Evolutionary conservation across 139 green algal species (phyloP).

Genomic region (Eudorina sp.): DNA sequence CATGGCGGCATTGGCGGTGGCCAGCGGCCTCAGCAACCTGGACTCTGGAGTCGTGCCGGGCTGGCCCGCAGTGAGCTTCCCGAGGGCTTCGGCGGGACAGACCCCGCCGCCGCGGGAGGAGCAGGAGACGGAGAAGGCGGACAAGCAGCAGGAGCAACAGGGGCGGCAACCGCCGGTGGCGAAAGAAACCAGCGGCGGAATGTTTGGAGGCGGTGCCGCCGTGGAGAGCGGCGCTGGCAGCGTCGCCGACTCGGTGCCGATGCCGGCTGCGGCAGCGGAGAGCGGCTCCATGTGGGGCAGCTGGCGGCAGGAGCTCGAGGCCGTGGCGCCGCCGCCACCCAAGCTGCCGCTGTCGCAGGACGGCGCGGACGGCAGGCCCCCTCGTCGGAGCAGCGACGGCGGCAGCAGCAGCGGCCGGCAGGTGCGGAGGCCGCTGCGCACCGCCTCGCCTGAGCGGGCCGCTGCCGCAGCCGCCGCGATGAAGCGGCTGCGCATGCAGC

Average conservation of each 20-base stretch:
- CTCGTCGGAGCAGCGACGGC: not conserved
- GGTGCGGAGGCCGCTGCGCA: not conserved
- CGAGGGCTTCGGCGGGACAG: slow-evolving; percentile 19
- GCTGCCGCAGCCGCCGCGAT: slow-evolving; percentile 15
- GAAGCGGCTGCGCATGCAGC: not conserved
- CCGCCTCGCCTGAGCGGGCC: not conserved
- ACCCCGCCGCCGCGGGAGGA: not conserved
- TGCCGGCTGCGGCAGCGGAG: not conserved
- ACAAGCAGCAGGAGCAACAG: not conserved
- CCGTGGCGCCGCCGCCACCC: not conserved
- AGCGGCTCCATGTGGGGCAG: not conserved
- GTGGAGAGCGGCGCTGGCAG: not conserved
- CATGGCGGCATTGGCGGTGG: slow-evolving; percentile 19
- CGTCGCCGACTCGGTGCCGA: too few species aligned
- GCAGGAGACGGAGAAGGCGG: not conserved
- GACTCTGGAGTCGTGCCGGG: not conserved
- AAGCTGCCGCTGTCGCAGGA: not conserved
- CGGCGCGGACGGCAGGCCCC: not conserved
- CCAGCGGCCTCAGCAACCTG: not conserved
- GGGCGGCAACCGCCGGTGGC: not conserved
- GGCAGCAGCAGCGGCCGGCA: not conserved
- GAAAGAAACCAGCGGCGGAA: not conserved
- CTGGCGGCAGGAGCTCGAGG: slow-evolving; percentile 2
- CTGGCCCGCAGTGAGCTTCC: not conserved
- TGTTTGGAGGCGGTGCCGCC: not conserved